Percentiles rank a stretch among this genome's conserved stretches.
Conservation (phyloP, 2,329 filamentous ascomycete genomes). For the Saccharata proteae region DNA sequence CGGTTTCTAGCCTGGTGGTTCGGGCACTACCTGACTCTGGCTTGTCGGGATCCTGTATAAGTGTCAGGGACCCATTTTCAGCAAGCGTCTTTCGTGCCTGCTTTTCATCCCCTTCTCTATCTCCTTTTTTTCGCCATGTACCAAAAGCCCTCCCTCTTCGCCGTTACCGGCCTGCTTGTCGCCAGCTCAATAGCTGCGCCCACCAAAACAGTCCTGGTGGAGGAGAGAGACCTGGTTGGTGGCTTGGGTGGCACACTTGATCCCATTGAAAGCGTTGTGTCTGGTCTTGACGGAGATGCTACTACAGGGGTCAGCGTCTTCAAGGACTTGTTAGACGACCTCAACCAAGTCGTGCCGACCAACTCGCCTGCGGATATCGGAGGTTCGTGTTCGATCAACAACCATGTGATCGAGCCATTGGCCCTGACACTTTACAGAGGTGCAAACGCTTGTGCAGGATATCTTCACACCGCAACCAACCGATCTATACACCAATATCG, state of each 20-base stretch:
- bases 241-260: not conserved
- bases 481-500: not conserved
- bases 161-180: too few relatives aligned
- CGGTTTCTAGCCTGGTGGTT: too few relatives aligned
- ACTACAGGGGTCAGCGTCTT: not conserved
- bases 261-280: not conserved
- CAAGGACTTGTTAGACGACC: not conserved
- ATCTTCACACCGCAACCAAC: conserved; percentile 1
- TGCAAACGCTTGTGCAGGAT: conserved; percentile 1
- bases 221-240: not conserved
- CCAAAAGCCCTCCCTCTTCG: too few relatives aligned
- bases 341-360: not conserved
- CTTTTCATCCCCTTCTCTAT: too few relatives aligned
- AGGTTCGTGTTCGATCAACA: not conserved
- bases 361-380: conserved; percentile 2
- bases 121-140: too few relatives aligned
- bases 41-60: too few relatives aligned
- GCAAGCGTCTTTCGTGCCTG: too few relatives aligned
- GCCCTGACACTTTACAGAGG: not conserved
- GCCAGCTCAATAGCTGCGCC: not conserved
- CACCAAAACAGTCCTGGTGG: not conserved
- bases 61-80: too few relatives aligned
- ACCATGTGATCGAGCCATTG: not conserved
- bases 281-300: not conserved
- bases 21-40: too few relatives aligned